Conservation (phyloP, 2,329 filamentous ascomycete genomes). For the Colletotrichum costaricense region DNA sequence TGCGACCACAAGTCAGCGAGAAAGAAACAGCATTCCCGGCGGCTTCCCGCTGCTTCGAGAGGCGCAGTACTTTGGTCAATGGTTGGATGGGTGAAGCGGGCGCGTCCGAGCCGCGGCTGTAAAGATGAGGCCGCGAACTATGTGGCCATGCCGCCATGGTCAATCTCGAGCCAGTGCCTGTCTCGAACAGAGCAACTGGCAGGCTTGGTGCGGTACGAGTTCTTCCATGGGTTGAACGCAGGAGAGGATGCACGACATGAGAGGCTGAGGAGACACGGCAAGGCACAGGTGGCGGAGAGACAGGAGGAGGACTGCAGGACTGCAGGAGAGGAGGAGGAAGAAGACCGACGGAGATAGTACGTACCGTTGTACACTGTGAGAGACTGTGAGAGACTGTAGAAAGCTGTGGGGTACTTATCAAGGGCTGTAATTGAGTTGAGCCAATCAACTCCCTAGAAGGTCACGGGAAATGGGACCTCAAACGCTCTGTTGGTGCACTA, state of each 20-base stretch:
- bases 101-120: conserved; percentile 30
- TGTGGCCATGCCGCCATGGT: conserved; percentile 20
- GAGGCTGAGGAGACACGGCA: neutral
- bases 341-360: neutral
- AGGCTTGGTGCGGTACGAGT: neutral
- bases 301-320: no score
- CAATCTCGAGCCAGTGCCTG: conserved; percentile 18
- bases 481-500: conserved; percentile 31
- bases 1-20: neutral
- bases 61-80: conserved; percentile 22
- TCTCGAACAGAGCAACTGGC: conserved; percentile 19
- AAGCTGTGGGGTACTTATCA: neutral
- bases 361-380: neutral
- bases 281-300: no score
- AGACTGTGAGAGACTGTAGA: neutral
- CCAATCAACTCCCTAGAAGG: conserved; percentile 2
- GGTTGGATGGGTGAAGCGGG: conserved; percentile 29
- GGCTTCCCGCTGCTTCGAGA: conserved; percentile 6
- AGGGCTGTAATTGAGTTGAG: neutral
- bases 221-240: neutral
- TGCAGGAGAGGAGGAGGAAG: neutral
- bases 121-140: conserved; percentile 27
- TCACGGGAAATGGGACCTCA: conserved; percentile 26
- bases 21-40: neutral
- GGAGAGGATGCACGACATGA: neutral